These are phyloP conservation scores for Gillenia trifoliata DNA, from an alignment of 306 rosid species.

Conservation along the genomic window DNA sequence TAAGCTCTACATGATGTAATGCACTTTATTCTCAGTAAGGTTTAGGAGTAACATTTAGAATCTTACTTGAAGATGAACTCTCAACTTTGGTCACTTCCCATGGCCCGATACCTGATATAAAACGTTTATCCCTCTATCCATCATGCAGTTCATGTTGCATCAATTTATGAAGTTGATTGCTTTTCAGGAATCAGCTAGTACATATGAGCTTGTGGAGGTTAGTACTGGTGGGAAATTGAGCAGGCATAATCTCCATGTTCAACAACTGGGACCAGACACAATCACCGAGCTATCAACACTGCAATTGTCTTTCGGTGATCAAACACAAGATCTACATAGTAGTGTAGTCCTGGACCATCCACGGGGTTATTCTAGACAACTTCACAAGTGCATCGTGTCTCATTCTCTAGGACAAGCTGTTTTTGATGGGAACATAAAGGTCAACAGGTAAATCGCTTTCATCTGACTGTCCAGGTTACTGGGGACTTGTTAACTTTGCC, in stretches of 20 bases:
- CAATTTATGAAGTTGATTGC: constrained; percentile 15
- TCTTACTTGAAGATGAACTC: neutral
- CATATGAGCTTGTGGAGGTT: constrained; percentile 71
- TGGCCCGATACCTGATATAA: neutral
- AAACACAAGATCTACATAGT: constrained; percentile 93
- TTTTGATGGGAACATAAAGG: constrained; percentile 85
- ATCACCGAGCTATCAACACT: constrained; percentile 66
- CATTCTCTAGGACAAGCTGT: constrained; percentile 88
- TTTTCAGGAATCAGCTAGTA: constrained; percentile 69
- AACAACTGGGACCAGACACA: constrained; percentile 84
- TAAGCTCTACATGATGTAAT: neutral
- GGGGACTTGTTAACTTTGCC: neutral
- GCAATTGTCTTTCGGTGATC: constrained; percentile 69
- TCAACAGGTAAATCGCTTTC: constrained; percentile 68
- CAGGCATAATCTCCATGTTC: constrained; percentile 84
- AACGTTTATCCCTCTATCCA: neutral
- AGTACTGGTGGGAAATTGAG: constrained; percentile 86
- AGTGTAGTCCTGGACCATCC: constrained; percentile 56
- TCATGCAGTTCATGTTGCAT: constrained; percentile 2
- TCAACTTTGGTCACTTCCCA: neutral
- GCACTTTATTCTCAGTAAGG: neutral
- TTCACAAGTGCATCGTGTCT: constrained; percentile 88
- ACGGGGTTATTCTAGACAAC: constrained; percentile 87
- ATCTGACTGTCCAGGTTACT: neutral
- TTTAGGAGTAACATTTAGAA: neutral